These are phyloP conservation scores for Coemansia brasiliensis DNA, from an alignment of 192 early-diverging fungal species.

Conservation along the genomic window DNA sequence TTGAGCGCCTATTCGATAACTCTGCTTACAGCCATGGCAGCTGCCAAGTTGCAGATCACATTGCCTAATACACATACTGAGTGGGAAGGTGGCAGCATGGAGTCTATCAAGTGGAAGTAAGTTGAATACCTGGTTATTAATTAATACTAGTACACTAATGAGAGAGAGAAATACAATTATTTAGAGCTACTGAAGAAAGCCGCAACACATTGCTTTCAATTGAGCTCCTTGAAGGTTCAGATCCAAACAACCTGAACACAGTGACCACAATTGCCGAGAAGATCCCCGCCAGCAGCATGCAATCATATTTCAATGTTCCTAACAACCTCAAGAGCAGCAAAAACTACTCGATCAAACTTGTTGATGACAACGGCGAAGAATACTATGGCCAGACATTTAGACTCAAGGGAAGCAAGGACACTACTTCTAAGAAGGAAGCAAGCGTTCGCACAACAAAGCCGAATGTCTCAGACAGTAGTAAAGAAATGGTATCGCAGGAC, in stretches of 20 bases:
- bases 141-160: not conserved
- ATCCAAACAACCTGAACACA: constrained; percentile 32
- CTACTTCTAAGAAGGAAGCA: constrained; percentile 13
- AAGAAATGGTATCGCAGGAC: not conserved
- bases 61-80: constrained; percentile 50
- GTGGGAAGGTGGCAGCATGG: constrained; percentile 41
- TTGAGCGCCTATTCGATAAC: constrained; percentile 17
- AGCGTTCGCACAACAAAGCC: not conserved
- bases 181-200: constrained; percentile 29
- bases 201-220: constrained; percentile 42
- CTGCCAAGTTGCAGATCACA: constrained; percentile 45
- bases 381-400: constrained; percentile 53
- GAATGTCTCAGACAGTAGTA: not conserved
- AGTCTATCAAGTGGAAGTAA: constrained; percentile 50
- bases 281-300: constrained; percentile 31
- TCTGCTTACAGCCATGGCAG: constrained; percentile 22
- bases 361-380: constrained; percentile 49
- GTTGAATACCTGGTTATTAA: constrained; percentile 5
- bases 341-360: constrained; percentile 50
- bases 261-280: constrained; percentile 53
- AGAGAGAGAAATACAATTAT: too few relatives aligned
- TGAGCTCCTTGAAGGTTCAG: constrained; percentile 53
- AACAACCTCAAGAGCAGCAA: constrained; percentile 42
- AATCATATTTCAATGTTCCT: constrained; percentile 44
- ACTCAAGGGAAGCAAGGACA: constrained; percentile 25